A percentile compares a stretch with the other conserved stretches of the same genome.
Evolutionary conservation across 139 green algal genomes (phyloP).

Genomic region (Micractinium sp.): DNA sequence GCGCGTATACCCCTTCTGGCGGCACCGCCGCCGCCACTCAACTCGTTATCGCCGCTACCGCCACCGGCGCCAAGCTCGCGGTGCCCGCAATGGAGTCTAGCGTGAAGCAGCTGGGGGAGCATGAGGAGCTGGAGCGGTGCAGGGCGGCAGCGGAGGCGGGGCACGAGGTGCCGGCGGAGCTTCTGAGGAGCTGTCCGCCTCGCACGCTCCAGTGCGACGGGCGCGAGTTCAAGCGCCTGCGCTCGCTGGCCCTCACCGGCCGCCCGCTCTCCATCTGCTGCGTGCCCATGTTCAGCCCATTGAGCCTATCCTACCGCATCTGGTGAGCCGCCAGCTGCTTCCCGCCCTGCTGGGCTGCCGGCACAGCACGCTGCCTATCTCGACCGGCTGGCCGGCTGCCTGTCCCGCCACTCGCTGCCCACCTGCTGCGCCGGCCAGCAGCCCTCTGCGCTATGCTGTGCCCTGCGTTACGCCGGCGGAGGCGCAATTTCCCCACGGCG

Average conservation of each 20-base stretch:
- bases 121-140: not conserved
- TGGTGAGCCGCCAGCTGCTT: not conserved
- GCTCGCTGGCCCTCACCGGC: not conserved
- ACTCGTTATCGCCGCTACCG: no score
- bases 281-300: conserved; percentile 26
- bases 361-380: no score
- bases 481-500: no score
- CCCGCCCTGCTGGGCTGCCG: no score
- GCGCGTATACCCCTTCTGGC: no score
- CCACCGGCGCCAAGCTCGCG: no score
- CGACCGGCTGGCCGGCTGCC: no score
- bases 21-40: no score
- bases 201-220: not conserved
- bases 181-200: not conserved
- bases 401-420: no score
- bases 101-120: not conserved
- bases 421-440: no score
- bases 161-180: not conserved
- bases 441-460: no score
- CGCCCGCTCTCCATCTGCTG: conserved; percentile 7
- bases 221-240: not conserved
- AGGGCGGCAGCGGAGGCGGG: not conserved
- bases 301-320: not conserved
- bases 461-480: no score
- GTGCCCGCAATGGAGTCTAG: not conserved